These are phyloP conservation scores for Aureobasidium sp. DNA, from an alignment of 2,329 filamentous ascomycete genomes.

Conservation along the genomic window DNA sequence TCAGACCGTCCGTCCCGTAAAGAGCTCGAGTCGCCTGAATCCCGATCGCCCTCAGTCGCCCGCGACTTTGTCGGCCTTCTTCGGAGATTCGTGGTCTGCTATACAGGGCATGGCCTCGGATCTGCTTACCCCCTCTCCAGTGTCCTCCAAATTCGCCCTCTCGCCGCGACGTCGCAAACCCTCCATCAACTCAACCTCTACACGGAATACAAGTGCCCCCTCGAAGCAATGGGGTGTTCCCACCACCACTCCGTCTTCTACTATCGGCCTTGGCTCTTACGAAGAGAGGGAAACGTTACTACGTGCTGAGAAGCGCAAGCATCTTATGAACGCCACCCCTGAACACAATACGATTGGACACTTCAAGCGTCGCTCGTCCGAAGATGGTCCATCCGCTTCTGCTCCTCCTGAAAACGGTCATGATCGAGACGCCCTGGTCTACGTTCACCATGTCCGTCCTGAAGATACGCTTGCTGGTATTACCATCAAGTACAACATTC, in stretches of 20 bases:
- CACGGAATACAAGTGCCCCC: conserved; percentile 28
- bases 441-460: conserved; percentile 76
- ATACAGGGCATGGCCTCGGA: conserved; percentile 43
- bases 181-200: conserved; percentile 23
- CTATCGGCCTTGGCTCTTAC: conserved; percentile 35
- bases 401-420: conserved; percentile 50
- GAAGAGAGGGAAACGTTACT: conserved; percentile 40
- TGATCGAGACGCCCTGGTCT: conserved; percentile 70
- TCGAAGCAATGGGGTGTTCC: conserved; percentile 42
- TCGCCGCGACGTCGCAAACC: conserved; percentile 9
- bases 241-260: conserved; percentile 26
- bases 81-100: conserved; percentile 41
- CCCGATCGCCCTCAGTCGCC: background rate
- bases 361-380: conserved; percentile 60
- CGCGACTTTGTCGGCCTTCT: conserved; percentile 34
- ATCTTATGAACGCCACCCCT: conserved; percentile 33
- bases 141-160: conserved; percentile 1
- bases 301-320: conserved; percentile 42
- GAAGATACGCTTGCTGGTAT: conserved; percentile 86
- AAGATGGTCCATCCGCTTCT: conserved; percentile 46
- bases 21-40: background rate
- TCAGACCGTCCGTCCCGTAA: background rate
- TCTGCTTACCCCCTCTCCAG: conserved; percentile 25
- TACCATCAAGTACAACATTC: conserved; percentile 81
- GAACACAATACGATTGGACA: conserved; percentile 39